Conservation (phyloP, 2,329 filamentous ascomycete species). For the Exophiala xenobiotica region DNA sequence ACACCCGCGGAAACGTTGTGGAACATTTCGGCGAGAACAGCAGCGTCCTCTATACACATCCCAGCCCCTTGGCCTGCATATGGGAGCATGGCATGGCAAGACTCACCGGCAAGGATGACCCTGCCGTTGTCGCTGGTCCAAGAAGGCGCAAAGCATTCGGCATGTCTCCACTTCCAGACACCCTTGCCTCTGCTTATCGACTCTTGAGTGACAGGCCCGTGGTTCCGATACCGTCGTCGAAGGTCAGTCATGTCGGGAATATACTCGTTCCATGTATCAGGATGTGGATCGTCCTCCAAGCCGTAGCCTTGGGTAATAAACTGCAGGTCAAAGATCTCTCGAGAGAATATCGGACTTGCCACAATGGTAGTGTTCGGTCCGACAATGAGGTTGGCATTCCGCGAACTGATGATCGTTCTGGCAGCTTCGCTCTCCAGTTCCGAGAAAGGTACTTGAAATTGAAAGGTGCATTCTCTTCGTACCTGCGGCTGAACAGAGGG, state of each 20-base stretch:
- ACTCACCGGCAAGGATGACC: neutral
- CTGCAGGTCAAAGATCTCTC: slow-evolving; percentile 5
- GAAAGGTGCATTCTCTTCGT: neutral
- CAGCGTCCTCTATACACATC: slow-evolving; percentile 7
- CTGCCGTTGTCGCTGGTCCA: slow-evolving; percentile 6
- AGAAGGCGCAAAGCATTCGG: neutral
- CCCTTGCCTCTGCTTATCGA: neutral
- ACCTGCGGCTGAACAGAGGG: neutral
- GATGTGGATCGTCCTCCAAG: slow-evolving; percentile 3
- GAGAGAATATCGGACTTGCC: neutral
- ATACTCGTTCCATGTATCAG: neutral
- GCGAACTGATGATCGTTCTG: neutral
- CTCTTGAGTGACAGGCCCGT: slow-evolving; percentile 4
- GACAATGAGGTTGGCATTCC: neutral
- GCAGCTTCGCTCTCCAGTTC: slow-evolving; percentile 2
- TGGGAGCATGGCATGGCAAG: neutral
- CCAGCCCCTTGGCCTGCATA: slow-evolving; percentile 2
- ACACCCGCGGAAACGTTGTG: neutral
- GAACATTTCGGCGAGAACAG: slow-evolving; percentile 4
- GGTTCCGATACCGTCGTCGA: neutral
- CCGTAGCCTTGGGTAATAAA: neutral
- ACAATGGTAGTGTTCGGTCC: neutral
- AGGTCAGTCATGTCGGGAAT: slow-evolving; percentile 4
- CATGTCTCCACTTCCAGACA: neutral
- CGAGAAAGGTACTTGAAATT: neutral